Conservation (phyloP, 78 protist genomes). For the Isochrysis galbana region DNA sequence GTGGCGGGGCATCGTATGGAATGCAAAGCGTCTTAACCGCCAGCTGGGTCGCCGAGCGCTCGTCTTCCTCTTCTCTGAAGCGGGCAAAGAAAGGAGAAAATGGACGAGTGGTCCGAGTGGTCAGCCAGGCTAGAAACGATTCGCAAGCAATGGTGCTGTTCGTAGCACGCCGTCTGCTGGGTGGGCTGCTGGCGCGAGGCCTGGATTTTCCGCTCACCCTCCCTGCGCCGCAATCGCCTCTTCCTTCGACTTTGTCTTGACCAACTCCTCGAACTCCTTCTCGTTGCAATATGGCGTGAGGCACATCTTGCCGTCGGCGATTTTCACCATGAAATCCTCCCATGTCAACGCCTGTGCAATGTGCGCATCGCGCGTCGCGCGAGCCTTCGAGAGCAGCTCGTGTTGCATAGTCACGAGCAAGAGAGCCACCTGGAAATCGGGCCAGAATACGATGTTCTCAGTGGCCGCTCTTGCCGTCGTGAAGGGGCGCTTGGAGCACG, state of each 20-base stretch:
- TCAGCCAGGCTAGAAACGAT: too few relatives aligned
- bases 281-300: constrained; percentile 85
- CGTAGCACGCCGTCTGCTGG: too few relatives aligned
- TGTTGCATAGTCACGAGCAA: constrained; percentile 54
- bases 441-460: background rate
- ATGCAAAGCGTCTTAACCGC: constrained; percentile 93
- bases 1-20: constrained; percentile 63
- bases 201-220: too few relatives aligned
- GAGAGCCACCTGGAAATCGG: background rate
- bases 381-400: constrained; percentile 68
- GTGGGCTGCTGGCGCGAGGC: too few relatives aligned
- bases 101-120: too few relatives aligned
- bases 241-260: constrained; percentile 73
- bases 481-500: too few relatives aligned
- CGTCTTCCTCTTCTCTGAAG: constrained; percentile 52
- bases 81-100: too few relatives aligned
- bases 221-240: constrained; percentile 35
- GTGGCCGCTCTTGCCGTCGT: background rate
- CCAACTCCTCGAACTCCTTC: constrained; percentile 75
- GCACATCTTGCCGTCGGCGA: constrained; percentile 54
- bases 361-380: constrained; percentile 60
- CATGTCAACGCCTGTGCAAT: constrained; percentile 49
- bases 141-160: too few relatives aligned
- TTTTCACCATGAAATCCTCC: constrained; percentile 78
- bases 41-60: constrained; percentile 59